Base-by-base conservation (phyloP, 768 basidiomycete genomes). In the Galerina marginata region DNA sequence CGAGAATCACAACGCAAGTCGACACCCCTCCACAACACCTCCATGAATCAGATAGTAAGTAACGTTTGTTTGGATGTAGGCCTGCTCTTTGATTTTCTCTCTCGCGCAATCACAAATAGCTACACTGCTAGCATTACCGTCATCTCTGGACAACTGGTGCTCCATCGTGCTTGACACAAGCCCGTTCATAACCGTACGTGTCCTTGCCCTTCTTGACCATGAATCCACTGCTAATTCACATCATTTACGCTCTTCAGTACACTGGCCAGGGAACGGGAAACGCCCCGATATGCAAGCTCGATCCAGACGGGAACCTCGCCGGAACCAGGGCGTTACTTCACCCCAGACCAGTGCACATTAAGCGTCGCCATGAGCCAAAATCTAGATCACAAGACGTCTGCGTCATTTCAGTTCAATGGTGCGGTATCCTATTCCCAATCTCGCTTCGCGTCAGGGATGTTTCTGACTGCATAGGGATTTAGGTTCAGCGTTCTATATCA, bases 341-440 rank as follows among this genome's bases (percentile, higher is more conserved):
- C 48, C 25, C 56, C 59, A 0, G 43, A 59, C n/a, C 43, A 53
- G 11, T 64, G 63, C 43, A 37, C 63, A 1, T 48, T 29, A 9
- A 64, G 51, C 44, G 46, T 55, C 43, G 59, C 63, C n/a, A 59
- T 60, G 23, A 49, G 59, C 9, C 59, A 60, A 44, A 56, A 51
- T 23, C 9, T 16, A 6, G 60, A 60, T 29, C 36, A 33, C 16
- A 57, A 55, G 36, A 48, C 60, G n/a, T 44, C 50, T n/a, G 63
- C 63, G 10, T 44, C 55, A 14, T 64, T 58, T 47, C 53, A 53
- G 43, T 64, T 64, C 45, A 58, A 55, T 45, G 63, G 63, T 64
- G 15, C 40, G 50, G 12, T 48, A 9, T 14, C 26, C 4, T 6
- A 6, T 29, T n/a, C 29, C 4, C 6, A 2, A 37, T 2, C 37